Evolutionary conservation across 768 basidiomycete species (phyloP).

Genomic region (Kwoniella heveanensis): DNA sequence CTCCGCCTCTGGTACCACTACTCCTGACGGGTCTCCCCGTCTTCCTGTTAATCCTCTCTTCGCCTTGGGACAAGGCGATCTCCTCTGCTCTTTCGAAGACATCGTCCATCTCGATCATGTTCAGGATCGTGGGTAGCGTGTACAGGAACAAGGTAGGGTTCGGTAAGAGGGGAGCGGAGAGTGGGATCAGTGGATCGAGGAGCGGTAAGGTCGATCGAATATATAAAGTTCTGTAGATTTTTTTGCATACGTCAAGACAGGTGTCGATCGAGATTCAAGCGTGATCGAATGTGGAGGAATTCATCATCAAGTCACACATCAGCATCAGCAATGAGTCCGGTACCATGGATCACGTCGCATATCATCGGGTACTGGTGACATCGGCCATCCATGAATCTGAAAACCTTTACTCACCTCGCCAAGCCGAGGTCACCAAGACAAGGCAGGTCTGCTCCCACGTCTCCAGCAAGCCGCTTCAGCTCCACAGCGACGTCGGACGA

Average conservation of each 20-base stretch:
- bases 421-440: constrained; percentile 5
- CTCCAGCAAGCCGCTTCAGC: constrained; percentile 5
- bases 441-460: not conserved
- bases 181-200: constrained; percentile 61
- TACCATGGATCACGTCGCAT: too few relatives aligned
- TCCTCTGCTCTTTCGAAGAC: constrained; percentile 44
- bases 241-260: too few relatives aligned
- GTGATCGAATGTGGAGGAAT: too few relatives aligned
- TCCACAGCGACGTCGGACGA: constrained; percentile 17
- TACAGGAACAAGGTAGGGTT: constrained; percentile 64
- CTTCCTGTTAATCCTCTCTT: constrained; percentile 43
- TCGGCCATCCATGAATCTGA: too few relatives aligned
- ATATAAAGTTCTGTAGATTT: constrained; percentile 31
- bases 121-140: constrained; percentile 69
- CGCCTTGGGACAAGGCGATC: constrained; percentile 38
- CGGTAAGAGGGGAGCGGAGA: constrained; percentile 59
- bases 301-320: too few relatives aligned
- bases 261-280: too few relatives aligned
- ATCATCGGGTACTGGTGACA: too few relatives aligned
- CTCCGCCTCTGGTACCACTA: constrained; percentile 32
- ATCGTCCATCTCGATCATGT: constrained; percentile 71
- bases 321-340: too few relatives aligned
- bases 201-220: constrained; percentile 51
- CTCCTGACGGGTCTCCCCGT: constrained; percentile 47
- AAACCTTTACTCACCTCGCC: constrained; percentile 16